Base-by-base conservation (phyloP, 1,284 basidiomycete genomes). In the Ganoderma multipileum region DNA sequence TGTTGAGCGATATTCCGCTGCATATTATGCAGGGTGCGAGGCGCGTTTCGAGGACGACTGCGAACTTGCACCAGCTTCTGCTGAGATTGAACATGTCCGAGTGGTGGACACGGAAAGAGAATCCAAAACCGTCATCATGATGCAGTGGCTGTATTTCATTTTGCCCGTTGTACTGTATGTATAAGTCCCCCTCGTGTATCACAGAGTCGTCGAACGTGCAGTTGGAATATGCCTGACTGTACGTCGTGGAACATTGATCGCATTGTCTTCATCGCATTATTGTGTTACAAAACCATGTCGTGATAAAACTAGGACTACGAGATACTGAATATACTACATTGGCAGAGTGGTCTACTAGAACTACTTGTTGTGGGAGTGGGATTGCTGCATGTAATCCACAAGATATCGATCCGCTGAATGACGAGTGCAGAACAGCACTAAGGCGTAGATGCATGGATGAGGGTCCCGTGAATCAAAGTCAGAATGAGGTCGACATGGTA, bases 21-120 rank as follows among this genome's bases (percentile, higher is more conserved):
- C 75, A 72, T 36, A 66, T 73, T 41, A 70, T 71, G 50, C 66
- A 72, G 26, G 74, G 74, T 26, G 72, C 71, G 38, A 61, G 42
- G 41, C 68, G 69, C 2, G 70, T 76, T 3, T 73, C 77, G 6
- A 77, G 79, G 4, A 78, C 78, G 5, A 74, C 75, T 4, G 78
- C 78, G 8, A 79, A 79, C 61, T 47, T 82, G 39, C 75, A 75
- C 38, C 74, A 77, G 62, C 70, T 79, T 28, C 68, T 77, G 7
- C 63, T 76, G 2, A 74, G 78, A 26, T 61, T 79, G 28, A 75
- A 77, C 60, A 71, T 74, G 58, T 70, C 76, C 9, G 72, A 76
- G 26, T 77, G 76, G 75, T 79, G 78, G 75, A 73, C 70, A 2
- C 9, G 54, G 16, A 72, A 71, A 42, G 26, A 61, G 1, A 14